Base-by-base conservation (phyloP, 2,329 filamentous ascomycete genomes). In the Tolypocladium sp. region DNA sequence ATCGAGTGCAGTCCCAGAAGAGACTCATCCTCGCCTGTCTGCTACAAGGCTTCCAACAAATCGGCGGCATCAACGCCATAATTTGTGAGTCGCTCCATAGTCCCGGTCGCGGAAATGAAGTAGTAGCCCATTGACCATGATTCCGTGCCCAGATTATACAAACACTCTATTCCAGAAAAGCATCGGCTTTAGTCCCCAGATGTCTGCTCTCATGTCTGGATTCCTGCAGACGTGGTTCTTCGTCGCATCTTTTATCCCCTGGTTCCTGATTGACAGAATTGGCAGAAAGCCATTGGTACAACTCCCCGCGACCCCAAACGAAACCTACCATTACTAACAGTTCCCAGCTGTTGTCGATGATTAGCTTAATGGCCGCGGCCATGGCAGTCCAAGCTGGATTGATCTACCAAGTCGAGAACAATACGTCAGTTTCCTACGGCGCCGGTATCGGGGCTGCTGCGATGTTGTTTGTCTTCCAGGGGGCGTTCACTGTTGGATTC, bases 141-240 rank as follows among this genome's bases (percentile, higher is more conserved):
- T 7, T 22, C 46, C 15, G 13, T 30, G 9, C 15, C 6, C 17
- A 70, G 69, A 80, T 65, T 80, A 80, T 58, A 71, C 77, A 3
- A 73, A 71, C 17, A 77, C 79, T 0, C 65, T 82, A 1, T 78
- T 82, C 57, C 70, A 79, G 57, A 66, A 74, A 22, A 78, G 75
- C 22, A 70, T 82, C 3, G 71, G 73, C 0, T 74, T 78, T 56
- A 66, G 66, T 22, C 64, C 72, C 1, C 72, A 76, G 51, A 74
- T 80, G 66, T 76, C 80, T 4, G 70, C 78, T 4, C 70, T 83
- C 40, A 78, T 83, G 67, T 78, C 78, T n/a, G 79, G 80, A 40
- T 77, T 81, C 62, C 70, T 82, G 15, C 77, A 81, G 66, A 80
- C 79, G 0, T 78, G 73, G 72, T 75, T 73, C 59, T 76, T 76